Evolutionary conservation across 2,329 filamentous ascomycete species (phyloP).

Genomic region (Aspergillus pseudoterreus): DNA sequence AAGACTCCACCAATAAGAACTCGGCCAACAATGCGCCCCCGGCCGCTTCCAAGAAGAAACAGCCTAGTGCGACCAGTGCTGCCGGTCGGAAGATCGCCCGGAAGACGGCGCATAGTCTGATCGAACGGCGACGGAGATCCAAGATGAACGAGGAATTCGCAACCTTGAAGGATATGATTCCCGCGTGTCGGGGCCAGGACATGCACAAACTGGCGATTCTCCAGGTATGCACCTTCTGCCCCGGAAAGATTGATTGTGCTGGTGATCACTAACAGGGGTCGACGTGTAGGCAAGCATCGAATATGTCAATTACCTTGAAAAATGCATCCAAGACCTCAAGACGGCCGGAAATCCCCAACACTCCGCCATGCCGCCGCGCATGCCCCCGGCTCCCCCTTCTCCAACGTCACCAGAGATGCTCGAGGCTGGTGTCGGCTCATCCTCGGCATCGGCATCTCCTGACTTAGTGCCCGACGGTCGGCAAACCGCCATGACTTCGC

Average conservation of each 20-base stretch:
- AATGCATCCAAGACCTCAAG: slow-evolving; percentile 79
- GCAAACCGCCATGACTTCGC: slow-evolving; percentile 25
- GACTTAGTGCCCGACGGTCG: slow-evolving; percentile 23
- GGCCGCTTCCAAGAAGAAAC: slow-evolving; percentile 66
- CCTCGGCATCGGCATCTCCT: slow-evolving; percentile 36
- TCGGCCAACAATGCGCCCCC: slow-evolving; percentile 18
- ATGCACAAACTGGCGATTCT: slow-evolving; percentile 98
- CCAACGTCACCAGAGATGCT: slow-evolving; percentile 34
- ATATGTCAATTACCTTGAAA: slow-evolving; percentile 89
- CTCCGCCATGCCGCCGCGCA: slow-evolving; percentile 12
- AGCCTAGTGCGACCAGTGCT: slow-evolving; percentile 69
- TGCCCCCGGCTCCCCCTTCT: slow-evolving; percentile 28
- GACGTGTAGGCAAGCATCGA: slow-evolving; percentile 79
- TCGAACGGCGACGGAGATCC: slow-evolving; percentile 80
- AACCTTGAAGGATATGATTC: slow-evolving; percentile 90
- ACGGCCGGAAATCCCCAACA: slow-evolving; percentile 34
- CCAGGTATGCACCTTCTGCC: slow-evolving; percentile 58
- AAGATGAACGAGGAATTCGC: slow-evolving; percentile 99
- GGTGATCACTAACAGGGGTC: slow-evolving; percentile 3
- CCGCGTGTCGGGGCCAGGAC: slow-evolving; percentile 85
- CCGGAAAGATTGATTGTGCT: neutral
- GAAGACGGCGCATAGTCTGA: slow-evolving; percentile 94
- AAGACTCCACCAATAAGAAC: slow-evolving; percentile 17
- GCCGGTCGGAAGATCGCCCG: slow-evolving; percentile 92
- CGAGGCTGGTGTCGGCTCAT: slow-evolving; percentile 21